These are phyloP conservation scores for Selaginella moellendorffii DNA, from an alignment of 75 land plant genomes.

Conservation along the genomic window DNA sequence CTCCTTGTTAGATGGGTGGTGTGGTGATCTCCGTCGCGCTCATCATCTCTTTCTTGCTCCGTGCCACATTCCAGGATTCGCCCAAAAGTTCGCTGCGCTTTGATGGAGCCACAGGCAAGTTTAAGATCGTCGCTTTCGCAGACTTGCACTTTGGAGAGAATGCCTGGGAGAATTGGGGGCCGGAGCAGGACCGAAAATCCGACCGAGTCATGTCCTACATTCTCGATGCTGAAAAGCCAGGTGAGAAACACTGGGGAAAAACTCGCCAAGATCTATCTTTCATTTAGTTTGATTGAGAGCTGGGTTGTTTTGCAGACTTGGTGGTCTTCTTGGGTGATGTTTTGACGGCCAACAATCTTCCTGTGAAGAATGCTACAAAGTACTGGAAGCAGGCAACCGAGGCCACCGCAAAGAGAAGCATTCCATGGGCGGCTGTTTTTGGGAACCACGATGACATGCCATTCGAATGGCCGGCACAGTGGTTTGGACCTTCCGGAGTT, in stretches of 20 bases:
- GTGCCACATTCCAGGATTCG: too few species aligned
- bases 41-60: too few species aligned
- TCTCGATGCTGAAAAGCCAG: slow-evolving; percentile 42
- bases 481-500: slow-evolving; percentile 65
- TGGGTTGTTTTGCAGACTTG: slow-evolving; percentile 43
- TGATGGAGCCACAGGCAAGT: too few species aligned
- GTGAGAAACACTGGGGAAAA: slow-evolving; percentile 21
- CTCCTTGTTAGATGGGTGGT: too few species aligned
- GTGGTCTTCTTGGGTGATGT: slow-evolving; percentile 82
- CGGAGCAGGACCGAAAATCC: slow-evolving; percentile 59
- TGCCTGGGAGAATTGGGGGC: slow-evolving; percentile 85
- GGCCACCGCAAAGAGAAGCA: slow-evolving; percentile 38
- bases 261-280: too few species aligned
- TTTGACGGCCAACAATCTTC: slow-evolving; percentile 74
- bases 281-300: not conserved
- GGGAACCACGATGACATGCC: slow-evolving; percentile 94
- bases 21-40: too few species aligned
- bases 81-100: too few species aligned
- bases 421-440: slow-evolving; percentile 73
- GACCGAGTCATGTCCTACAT: slow-evolving; percentile 37
- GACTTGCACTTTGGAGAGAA: slow-evolving; percentile 88
- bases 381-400: slow-evolving; percentile 67
- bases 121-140: slow-evolving; percentile 74
- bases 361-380: slow-evolving; percentile 49
- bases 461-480: slow-evolving; percentile 69